Evolutionary conservation across 1,139 yeast genomes (phyloP), one percentile per base, ranked within the genome.

Genomic region (Wickerhamomyces sp.): DNA sequence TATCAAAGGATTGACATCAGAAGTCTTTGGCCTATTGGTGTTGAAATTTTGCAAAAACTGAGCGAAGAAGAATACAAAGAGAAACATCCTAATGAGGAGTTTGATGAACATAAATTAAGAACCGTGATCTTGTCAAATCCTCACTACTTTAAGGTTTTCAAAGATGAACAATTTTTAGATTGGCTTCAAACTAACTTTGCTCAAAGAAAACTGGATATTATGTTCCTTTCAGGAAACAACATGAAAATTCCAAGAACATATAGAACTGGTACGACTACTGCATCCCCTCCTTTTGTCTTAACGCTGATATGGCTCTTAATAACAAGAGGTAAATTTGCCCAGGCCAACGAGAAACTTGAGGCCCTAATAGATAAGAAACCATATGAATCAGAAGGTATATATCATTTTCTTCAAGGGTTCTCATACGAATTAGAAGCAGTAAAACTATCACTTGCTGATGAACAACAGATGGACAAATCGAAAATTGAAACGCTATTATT

Each of bases 1-100:
- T 54, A 74, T 1, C 74, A 74, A 1, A 57, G 58, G 2, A 66
- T 75, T 5, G 85, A 81, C 54, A 54, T 79, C 3, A 61, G 78
- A 43, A 60, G 71, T 2, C 56, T 80, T 9, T 81, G 88, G 87
- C 74, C 81, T 1, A 35, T 78, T 2, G 87, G 84, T 0, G 59
- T 77, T 4, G 71, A 68, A 36, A 65, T 74, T 9, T 46, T 74
- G 4, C 42, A 45, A 4, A 45, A 49, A 26, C 19, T 47, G 4
- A 43, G 48, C 1, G 54, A 52, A 32, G 33, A 44, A 31, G 33
- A 44, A 12, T 37, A 28, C 16, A 35, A 28, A n/a, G 31, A 35
- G 5, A 25, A 29, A 5, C 30, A 38, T 9, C 44, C 41, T 4
- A 46, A 43, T 7, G 38, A 31, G 1, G 34, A 31, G 7, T 24